A percentile compares a stretch with the other conserved stretches of the same genome.
phyloP scores from a whole-genome alignment of 164 flowering plant genomes.

The Saururus chinensis region DNA sequence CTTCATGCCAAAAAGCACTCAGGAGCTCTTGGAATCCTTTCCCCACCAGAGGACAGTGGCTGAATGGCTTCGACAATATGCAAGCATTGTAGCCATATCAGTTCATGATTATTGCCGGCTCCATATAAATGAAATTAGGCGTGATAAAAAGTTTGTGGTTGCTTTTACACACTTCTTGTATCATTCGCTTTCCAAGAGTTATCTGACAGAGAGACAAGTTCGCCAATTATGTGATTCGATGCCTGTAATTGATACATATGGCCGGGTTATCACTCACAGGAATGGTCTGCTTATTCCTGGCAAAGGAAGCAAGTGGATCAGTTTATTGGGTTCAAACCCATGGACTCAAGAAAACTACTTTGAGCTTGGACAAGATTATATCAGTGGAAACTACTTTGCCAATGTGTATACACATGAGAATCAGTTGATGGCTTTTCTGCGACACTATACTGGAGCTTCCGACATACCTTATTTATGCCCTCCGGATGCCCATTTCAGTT shows the following conservation, averaged over 20 bases:
- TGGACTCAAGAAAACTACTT: conserved; percentile 36
- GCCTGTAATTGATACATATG: conserved; percentile 43
- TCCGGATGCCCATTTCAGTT: conserved; percentile 35
- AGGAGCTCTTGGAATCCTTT: conserved; percentile 2
- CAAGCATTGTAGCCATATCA: background rate
- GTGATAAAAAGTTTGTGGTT: conserved; percentile 6
- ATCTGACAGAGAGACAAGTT: conserved; percentile 13
- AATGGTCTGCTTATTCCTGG: conserved; percentile 54
- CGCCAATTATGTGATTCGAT: conserved; percentile 17
- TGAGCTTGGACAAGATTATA: conserved; percentile 44
- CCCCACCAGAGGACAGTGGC: background rate
- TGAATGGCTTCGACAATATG: conserved; percentile 9
- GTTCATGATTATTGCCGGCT: background rate
- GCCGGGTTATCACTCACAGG: conserved; percentile 11
- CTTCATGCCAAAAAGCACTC: conserved; percentile 10
- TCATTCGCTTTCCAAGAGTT: conserved; percentile 22
- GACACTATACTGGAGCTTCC: conserved; percentile 18
- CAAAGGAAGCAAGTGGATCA: conserved; percentile 48
- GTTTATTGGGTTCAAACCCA: conserved; percentile 41
- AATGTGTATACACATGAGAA: conserved; percentile 16
- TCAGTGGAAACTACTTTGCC: conserved; percentile 23
- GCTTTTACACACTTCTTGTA: conserved; percentile 20
- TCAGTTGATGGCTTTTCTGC: conserved; percentile 27
- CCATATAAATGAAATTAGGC: background rate
- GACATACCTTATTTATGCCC: conserved; percentile 55